phyloP scores from a whole-genome alignment of 805 yeast species.

The Pichia cephalocereana region DNA sequence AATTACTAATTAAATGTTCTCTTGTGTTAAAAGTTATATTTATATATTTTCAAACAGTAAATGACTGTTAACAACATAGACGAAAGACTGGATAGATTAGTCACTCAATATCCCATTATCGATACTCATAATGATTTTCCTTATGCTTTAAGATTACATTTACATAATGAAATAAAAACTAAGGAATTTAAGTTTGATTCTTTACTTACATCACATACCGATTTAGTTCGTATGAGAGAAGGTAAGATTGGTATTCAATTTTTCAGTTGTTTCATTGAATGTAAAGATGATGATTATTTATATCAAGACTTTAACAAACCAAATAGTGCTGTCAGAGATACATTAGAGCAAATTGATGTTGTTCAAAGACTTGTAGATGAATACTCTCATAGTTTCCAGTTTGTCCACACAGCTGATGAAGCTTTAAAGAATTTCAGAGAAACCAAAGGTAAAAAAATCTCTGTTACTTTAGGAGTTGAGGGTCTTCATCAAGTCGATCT shows the following conservation, averaged over 20 bases:
- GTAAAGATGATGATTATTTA: constrained; percentile 30
- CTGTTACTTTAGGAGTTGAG: constrained; percentile 44
- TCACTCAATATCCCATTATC: constrained; percentile 28
- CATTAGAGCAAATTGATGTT: constrained; percentile 46
- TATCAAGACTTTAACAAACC: constrained; percentile 37
- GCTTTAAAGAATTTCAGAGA: constrained; percentile 28
- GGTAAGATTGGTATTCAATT: constrained; percentile 43
- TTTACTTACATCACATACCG: constrained; percentile 35
- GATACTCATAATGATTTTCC: constrained; percentile 50
- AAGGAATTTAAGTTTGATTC: constrained; percentile 27
- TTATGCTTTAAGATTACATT: constrained; percentile 34
- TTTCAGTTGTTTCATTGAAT: constrained; percentile 41
- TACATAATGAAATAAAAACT: constrained; percentile 28
- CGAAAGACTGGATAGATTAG: constrained; percentile 12
- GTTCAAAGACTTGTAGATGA: constrained; percentile 34
- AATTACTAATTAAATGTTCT: too few relatives aligned
- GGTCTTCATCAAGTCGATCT: constrained; percentile 45
- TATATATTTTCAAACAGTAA: too few relatives aligned
- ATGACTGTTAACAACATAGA: constrained; percentile 12
- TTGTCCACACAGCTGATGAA: constrained; percentile 33
- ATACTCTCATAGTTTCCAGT: constrained; percentile 30
- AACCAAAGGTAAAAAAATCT: constrained; percentile 25
- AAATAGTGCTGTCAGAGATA: constrained; percentile 39
- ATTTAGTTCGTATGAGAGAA: constrained; percentile 30
- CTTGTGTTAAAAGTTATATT: too few relatives aligned